Percentiles rank a stretch among this genome's conserved stretches.
Evolutionary conservation across 768 basidiomycete species (phyloP).

Genomic region (Rhizopogon vesiculosus): DNA sequence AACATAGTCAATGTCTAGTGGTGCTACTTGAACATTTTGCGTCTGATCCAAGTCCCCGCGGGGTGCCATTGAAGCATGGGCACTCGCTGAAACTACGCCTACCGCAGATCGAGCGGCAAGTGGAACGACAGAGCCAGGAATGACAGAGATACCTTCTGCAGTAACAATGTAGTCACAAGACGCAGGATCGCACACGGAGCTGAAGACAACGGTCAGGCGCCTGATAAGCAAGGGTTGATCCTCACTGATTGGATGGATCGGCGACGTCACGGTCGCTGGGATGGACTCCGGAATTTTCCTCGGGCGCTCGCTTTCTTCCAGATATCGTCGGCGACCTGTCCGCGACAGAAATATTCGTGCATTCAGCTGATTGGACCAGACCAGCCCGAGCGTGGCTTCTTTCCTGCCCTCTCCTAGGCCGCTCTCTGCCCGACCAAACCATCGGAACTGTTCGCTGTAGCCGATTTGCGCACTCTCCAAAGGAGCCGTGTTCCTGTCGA

Average conservation of each 20-base stretch:
- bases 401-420: conserved; percentile 57
- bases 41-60: not conserved
- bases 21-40: conserved; percentile 22
- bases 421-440: conserved; percentile 67
- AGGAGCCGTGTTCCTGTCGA: conserved; percentile 31
- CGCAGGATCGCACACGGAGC: conserved; percentile 48
- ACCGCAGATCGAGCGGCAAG: not conserved
- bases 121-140: conserved; percentile 20
- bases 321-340: conserved; percentile 61
- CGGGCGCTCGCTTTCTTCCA: conserved; percentile 32
- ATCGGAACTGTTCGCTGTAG: conserved; percentile 70
- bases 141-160: conserved; percentile 45
- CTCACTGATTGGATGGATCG: conserved; percentile 15
- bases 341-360: conserved; percentile 77
- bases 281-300: conserved; percentile 16
- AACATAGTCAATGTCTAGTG: conserved; percentile 31
- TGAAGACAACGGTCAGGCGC: conserved; percentile 75
- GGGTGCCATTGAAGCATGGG: not conserved
- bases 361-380: conserved; percentile 94
- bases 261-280: conserved; percentile 7
- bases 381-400: conserved; percentile 82
- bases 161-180: conserved; percentile 78
- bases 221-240: conserved; percentile 55
- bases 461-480: conserved; percentile 34
- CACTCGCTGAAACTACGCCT: not conserved